phyloP scores from a whole-genome alignment of 2,329 filamentous ascomycete genomes.

The Monascus ruber region DNA sequence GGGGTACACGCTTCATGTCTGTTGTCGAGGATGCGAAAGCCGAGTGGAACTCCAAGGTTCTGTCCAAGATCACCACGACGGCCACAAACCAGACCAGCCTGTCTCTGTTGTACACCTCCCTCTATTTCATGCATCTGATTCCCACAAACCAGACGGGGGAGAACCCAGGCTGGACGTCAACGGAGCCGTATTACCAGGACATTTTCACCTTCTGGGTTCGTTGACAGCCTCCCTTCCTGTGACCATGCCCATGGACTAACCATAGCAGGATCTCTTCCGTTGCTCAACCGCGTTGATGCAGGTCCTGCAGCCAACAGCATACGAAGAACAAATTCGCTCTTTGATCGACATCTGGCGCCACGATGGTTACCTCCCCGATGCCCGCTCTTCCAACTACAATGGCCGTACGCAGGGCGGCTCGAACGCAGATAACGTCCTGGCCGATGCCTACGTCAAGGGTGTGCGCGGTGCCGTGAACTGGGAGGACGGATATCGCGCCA shows the following conservation, averaged over 20 bases:
- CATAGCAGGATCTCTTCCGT: conserved; percentile 44
- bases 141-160: conserved; percentile 61
- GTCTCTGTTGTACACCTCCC: conserved; percentile 52
- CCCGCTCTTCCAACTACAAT: conserved; percentile 56
- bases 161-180: conserved; percentile 53
- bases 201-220: conserved; percentile 56
- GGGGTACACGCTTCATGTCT: conserved; percentile 29
- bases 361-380: conserved; percentile 55
- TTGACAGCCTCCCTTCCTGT: neutral
- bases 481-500: conserved; percentile 50
- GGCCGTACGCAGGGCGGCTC: conserved; percentile 59
- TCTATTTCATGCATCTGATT: conserved; percentile 60
- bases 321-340: conserved; percentile 56
- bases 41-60: conserved; percentile 51
- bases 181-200: conserved; percentile 60
- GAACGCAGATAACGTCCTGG: conserved; percentile 60
- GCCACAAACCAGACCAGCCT: conserved; percentile 46
- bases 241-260: neutral
- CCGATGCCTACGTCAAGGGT: conserved; percentile 61
- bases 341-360: conserved; percentile 57
- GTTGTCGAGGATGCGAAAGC: conserved; percentile 39
- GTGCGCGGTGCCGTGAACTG: conserved; percentile 51
- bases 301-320: conserved; percentile 49
- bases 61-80: conserved; percentile 52
- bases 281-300: conserved; percentile 56